A percentile compares a stretch with the other conserved stretches of the same genome.
Evolutionary conservation across 352 stramenopile genomes (phyloP).

Genomic region (Globisporangium splendens): DNA sequence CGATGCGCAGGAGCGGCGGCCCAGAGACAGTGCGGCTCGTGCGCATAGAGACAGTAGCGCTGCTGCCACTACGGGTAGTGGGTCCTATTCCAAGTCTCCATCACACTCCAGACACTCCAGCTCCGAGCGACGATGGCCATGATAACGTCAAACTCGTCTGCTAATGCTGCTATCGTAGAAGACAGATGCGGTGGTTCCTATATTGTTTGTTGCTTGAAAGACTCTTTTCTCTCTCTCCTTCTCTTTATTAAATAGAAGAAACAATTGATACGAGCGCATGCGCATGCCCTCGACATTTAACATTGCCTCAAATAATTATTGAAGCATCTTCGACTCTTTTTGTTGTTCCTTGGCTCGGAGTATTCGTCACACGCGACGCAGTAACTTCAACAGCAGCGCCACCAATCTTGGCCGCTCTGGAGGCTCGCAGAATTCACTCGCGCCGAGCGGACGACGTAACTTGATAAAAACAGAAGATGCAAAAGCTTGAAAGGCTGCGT

Average conservation of each 20-base stretch:
- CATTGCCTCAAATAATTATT: constrained; percentile 18
- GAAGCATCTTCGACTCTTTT: constrained; percentile 17
- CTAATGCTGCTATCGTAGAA: background rate
- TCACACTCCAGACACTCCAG: constrained; percentile 4
- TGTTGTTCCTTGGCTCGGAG: constrained; percentile 10
- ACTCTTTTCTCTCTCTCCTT: constrained; percentile 11
- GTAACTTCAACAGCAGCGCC: background rate
- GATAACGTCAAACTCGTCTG: no score
- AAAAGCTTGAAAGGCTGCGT: constrained; percentile 8
- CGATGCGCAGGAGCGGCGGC: constrained; percentile 14
- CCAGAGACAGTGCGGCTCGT: background rate
- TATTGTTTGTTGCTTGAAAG: constrained; percentile 13
- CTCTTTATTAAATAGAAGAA: constrained; percentile 33
- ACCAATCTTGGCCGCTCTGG: background rate
- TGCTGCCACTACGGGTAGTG: background rate
- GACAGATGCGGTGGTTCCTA: constrained; percentile 9
- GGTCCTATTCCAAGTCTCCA: constrained; percentile 2
- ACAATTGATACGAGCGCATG: constrained; percentile 14
- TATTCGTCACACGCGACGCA: background rate
- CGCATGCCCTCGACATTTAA: constrained; percentile 5
- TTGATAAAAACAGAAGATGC: constrained; percentile 20
- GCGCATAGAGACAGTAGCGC: background rate
- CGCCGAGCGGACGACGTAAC: constrained; percentile 7
- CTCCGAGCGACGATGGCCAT: constrained; percentile 3
- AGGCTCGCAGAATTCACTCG: no score